Evolutionary conservation across 768 basidiomycete species (phyloP), one percentile per base, ranked within the genome.

Genomic region (Russula sp.): DNA sequence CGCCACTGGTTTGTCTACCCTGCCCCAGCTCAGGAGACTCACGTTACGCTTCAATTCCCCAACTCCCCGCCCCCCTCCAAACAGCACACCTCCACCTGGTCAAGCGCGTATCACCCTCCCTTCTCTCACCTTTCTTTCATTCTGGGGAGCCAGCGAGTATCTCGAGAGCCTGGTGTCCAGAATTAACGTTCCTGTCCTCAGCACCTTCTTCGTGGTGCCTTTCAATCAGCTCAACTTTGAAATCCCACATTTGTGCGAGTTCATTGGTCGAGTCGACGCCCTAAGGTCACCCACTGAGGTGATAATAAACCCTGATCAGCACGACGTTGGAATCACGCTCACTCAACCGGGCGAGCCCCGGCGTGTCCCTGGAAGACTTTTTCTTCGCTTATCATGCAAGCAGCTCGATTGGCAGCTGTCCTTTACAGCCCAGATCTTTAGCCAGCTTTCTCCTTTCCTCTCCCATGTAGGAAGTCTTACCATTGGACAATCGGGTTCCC

Each of bases 381-480:
- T 3, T 3, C 22, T 61, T 20, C 35, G 6, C 22, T 20, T 27
- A 8, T 10, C 39, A 8, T 57, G 55, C 55, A 32, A 5, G 39
- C 40, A 35, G 7, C 50, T 57, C 16, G 42, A 57, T 37, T 47
- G 61, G 55, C 49, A 47, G 27, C 42, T 62, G 16, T 57, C 55
- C 10, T 51, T 27, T 5, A n/a, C 37, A 7, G 40, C 61, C 13
- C 55, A 62, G 32, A 35, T 62, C 6, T 6, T 42, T 16, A 50
- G 16, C 32, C 55, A 57, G 1, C 34, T 62, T 27, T 44, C 55
- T 4, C 55, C 39, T 27, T 18, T 51, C 7, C 34, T 57, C 18
- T 35, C 55, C 55, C 35, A 10, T 7, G 55, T 51, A 13, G 5
- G 2, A 4, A 8, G 6, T 27, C 55, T 62, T 31, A 7, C 13